Base-by-base conservation (phyloP, 225 moss, liverwort and hornwort genomes). In the Marchantia polymorpha region DNA sequence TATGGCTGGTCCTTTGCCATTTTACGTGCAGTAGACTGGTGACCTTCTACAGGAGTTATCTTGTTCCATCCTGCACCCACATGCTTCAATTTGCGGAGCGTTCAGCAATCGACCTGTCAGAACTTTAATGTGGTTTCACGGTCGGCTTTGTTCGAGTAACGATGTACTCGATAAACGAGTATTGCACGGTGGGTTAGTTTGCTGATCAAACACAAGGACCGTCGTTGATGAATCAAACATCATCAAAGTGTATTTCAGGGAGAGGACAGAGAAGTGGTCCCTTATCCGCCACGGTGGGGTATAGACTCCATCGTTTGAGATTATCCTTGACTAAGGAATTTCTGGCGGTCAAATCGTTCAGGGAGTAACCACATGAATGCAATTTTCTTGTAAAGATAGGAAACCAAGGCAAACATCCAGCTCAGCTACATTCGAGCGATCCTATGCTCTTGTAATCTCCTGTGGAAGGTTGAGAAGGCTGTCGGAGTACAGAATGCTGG, bases 291-390 rank as follows among this genome's bases (percentile, higher is more conserved):
- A 31, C 69, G 74, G 75, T 82, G 82, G 81, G 74, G 74, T 68
- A 70, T 30, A 26, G 52, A 52, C 48, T 56, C 73, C 68, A 66
- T 74, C 51, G 73, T 73, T 31, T 27, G 63, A 82, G 48, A 69
- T 73, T 76, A 78, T 84, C 84, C 84, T 84, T 84, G 84, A 81
- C 74, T 83, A 83, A 86, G 85, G 85, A 83, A 77, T 77, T 31
- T 70, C 58, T 68, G 82, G 77, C 59, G 52, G 77, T 73, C 66
- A 75, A 53, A 69, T 74, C 82, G 31, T 76, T 82, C 77, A 52
- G 75, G 74, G 81, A 50, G 59, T 77, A 73, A 73, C 77, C 85
- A 72, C 69, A 65, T 59, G 64, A 26, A 64, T 51, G 59, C 80
- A 76, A 83, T 66, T 80, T 82, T 86, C 77, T 75, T 86, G 85